Evolutionary conservation across 2,329 filamentous ascomycete genomes (phyloP), one percentile per base, ranked within the genome.

Genomic region (Claviceps maximensis): DNA sequence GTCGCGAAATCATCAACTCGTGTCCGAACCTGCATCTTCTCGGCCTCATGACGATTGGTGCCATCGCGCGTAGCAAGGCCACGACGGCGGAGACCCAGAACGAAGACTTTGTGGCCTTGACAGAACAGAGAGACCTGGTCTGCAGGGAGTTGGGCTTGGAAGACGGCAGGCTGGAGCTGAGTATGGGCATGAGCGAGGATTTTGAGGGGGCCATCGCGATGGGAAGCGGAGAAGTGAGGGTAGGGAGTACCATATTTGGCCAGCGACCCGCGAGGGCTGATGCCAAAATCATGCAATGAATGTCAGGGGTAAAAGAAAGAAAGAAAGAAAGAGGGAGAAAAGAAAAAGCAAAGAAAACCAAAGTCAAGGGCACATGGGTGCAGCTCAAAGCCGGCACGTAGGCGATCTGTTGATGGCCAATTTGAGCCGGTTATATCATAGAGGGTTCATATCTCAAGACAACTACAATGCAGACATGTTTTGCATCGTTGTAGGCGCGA

Each of bases 141-240:
- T 79, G 76, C 2, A 63, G 70, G 62, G 84, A 71, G 55, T 61
- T 74, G 21, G 64, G 63, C 1, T 52, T 72, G 49, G 65, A 74
- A 17, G 69, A 72, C n/a, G 75, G 76, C 56, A 58, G 54, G n/a
- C 65, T 96, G 61, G 89, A 96, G 73, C 68, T 97, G 69, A 96
- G 90, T 69, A 98, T 98, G 91, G 91, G 91, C 7, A 98, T 98
- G 93, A 96, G 89, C 65, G 83, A 88, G 63, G 93, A 98, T 68
- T 98, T 91, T 67, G 90, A 95, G 72, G 86, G 84, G 8, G 93
- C 93, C 0, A 84, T 97, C 63, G 71, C 69, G 13, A 73, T 89
- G 73, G 93, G 93, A 0, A 96, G 90, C 70, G 77, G 81, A 60
- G 89, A 97, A 74, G 90, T 98, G 6, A 79, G 93, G 54, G 82